phyloP scores from a whole-genome alignment of 1,284 basidiomycete genomes.

The Tranzscheliella williamsii region DNA sequence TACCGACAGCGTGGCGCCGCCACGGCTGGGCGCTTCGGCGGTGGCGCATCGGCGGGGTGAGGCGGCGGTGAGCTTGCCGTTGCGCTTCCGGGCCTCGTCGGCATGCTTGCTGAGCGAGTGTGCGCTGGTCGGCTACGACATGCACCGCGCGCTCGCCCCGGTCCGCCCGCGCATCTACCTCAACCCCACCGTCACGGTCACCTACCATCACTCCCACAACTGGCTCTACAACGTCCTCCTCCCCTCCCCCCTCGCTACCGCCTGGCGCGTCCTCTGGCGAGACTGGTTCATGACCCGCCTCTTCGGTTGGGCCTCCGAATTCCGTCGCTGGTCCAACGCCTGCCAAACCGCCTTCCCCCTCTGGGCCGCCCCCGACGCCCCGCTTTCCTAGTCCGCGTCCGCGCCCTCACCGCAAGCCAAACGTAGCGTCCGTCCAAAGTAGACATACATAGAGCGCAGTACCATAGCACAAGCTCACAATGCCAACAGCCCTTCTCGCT shows the following conservation, averaged over 20 bases:
- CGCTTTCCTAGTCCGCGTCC: too few species aligned
- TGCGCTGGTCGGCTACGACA: constrained; percentile 67
- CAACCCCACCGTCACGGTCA: constrained; percentile 62
- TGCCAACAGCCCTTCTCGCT: too few species aligned
- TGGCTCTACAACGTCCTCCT: constrained; percentile 30
- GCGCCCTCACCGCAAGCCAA: too few species aligned
- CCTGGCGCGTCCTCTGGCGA: constrained; percentile 48
- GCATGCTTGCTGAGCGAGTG: constrained; percentile 67
- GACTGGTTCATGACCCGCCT: constrained; percentile 30
- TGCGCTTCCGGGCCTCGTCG: constrained; percentile 65
- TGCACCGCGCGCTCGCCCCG: constrained; percentile 65
- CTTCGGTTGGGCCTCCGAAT: constrained; percentile 42
- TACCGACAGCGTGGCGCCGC: neutral
- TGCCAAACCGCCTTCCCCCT: neutral
- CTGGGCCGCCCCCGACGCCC: constrained; percentile 1
- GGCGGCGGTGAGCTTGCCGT: constrained; percentile 58
- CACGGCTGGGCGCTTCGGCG: neutral
- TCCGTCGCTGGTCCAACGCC: constrained; percentile 13
- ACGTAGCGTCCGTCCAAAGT: too few species aligned
- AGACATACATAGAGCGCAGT: too few species aligned
- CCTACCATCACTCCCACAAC: constrained; percentile 41
- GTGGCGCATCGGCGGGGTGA: constrained; percentile 28
- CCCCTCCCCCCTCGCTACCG: constrained; percentile 28
- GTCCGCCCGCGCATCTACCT: constrained; percentile 63
- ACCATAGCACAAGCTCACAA: too few species aligned